Percentiles rank a stretch among this genome's conserved stretches.
Conservation (phyloP, 192 early-diverging fungal genomes). For the Martensiomyces pterosporus region DNA sequence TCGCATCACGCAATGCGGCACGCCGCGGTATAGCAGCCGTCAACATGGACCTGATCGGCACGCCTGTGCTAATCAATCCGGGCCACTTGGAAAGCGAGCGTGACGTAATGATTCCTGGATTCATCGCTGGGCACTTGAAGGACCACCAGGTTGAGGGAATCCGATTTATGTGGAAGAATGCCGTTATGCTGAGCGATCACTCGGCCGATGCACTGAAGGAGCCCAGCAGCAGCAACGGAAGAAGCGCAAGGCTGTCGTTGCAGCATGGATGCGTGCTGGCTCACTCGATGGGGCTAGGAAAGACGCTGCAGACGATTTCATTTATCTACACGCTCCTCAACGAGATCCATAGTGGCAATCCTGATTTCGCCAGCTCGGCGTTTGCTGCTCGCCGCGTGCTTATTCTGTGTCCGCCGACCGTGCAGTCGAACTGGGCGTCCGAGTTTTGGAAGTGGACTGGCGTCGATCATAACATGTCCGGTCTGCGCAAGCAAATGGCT, state of each 20-base stretch:
- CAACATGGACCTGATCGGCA: slow-evolving; percentile 1
- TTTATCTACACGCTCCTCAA: slow-evolving; percentile 66
- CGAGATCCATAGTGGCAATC: slow-evolving; percentile 53
- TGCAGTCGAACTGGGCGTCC: slow-evolving; percentile 68
- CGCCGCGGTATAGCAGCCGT: not conserved
- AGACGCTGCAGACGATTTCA: slow-evolving; percentile 73
- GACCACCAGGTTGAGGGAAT: slow-evolving; percentile 74
- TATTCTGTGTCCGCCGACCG: slow-evolving; percentile 67
- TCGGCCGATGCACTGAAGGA: not conserved
- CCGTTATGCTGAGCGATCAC: slow-evolving; percentile 61
- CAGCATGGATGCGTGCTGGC: slow-evolving; percentile 73
- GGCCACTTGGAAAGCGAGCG: slow-evolving; percentile 58
- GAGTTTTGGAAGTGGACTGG: slow-evolving; percentile 71
- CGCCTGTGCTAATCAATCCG: slow-evolving; percentile 53
- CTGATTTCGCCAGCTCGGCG: slow-evolving; percentile 52
- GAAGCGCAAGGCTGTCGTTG: not conserved
- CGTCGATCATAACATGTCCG: slow-evolving; percentile 9
- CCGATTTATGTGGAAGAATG: slow-evolving; percentile 75
- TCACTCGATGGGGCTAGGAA: slow-evolving; percentile 85
- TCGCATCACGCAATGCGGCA: not conserved
- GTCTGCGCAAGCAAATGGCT: slow-evolving; percentile 3
- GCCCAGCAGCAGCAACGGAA: not conserved
- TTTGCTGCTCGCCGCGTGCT: slow-evolving; percentile 57
- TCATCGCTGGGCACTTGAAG: slow-evolving; percentile 56
- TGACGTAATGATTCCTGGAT: slow-evolving; percentile 51